phyloP scores from a whole-genome alignment of 2,329 filamentous ascomycete species.

The Aulographum hederae region DNA sequence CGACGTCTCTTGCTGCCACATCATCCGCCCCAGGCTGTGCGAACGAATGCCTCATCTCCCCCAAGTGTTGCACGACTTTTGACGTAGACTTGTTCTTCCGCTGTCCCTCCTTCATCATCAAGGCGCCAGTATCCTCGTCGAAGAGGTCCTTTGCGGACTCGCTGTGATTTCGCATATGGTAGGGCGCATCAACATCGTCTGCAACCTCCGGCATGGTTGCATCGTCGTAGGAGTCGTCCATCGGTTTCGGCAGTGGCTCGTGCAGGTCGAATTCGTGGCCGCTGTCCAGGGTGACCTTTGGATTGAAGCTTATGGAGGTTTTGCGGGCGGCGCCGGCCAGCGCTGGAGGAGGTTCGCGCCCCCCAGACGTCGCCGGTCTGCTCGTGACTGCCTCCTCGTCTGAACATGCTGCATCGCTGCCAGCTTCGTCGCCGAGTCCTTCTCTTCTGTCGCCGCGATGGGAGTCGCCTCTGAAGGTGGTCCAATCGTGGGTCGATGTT shows the following conservation, averaged over 20 bases:
- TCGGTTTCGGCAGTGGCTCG: constrained; percentile 17
- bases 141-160: neutral
- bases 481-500: too few relatives aligned
- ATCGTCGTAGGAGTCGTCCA: neutral
- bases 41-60: too few relatives aligned
- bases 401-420: too few relatives aligned
- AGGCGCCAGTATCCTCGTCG: neutral
- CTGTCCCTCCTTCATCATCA: neutral
- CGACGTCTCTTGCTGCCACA: too few relatives aligned
- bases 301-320: constrained; percentile 22
- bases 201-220: neutral
- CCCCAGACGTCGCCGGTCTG: constrained; percentile 1
- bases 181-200: constrained; percentile 2
- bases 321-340: constrained; percentile 14
- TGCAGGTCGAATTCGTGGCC: constrained; percentile 19
- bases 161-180: neutral
- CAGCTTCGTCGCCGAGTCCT: too few relatives aligned
- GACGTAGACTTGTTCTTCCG: too few relatives aligned
- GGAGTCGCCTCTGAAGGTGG: too few relatives aligned
- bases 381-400: neutral
- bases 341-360: constrained; percentile 10
- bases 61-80: too few relatives aligned
- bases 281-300: constrained; percentile 20
- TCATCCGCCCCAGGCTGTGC: too few relatives aligned
- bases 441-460: too few relatives aligned